These are phyloP conservation scores for Penicillium sp. DNA, from an alignment of 2,329 filamentous ascomycete genomes.

Conservation along the genomic window DNA sequence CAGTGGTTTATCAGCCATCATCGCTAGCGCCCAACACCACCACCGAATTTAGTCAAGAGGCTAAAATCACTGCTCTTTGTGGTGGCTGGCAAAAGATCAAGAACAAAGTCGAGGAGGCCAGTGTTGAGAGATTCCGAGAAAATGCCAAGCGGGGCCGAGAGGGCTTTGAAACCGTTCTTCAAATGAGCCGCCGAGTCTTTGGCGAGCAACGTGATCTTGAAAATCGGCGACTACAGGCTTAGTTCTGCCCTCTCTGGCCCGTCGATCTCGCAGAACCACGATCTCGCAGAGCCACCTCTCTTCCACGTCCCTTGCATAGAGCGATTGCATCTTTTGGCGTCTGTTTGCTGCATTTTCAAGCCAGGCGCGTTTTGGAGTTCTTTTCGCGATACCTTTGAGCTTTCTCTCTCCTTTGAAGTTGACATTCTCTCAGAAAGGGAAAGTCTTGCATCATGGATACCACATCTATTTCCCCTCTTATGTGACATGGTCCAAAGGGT, in stretches of 20 bases:
- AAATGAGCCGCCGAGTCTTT: constrained; percentile 89
- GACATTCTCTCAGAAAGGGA: constrained; percentile 1
- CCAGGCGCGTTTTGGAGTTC: constrained; percentile 8
- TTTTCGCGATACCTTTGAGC: not conserved
- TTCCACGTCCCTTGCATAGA: constrained; percentile 20
- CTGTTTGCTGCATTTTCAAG: constrained; percentile 9
- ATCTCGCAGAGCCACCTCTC: too few relatives aligned
- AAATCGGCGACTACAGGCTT: constrained; percentile 42
- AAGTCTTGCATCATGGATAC: constrained; percentile 8
- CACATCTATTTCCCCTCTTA: constrained; percentile 6
- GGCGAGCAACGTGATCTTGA: constrained; percentile 76
- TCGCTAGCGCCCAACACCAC: constrained; percentile 48
- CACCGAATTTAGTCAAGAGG: constrained; percentile 85
- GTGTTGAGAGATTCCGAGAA: constrained; percentile 83
- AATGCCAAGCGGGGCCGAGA: constrained; percentile 88
- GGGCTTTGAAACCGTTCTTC: constrained; percentile 90
- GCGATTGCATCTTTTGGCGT: constrained; percentile 36
- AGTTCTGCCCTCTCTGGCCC: constrained; percentile 4
- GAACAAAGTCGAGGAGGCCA: constrained; percentile 91
- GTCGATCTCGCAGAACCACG: too few relatives aligned
- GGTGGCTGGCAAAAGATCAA: constrained; percentile 97
- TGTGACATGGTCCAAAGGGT: constrained; percentile 8
- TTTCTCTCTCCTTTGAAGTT: not conserved
- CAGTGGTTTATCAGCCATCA: constrained; percentile 76
- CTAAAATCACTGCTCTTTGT: constrained; percentile 88